phyloP scores from a whole-genome alignment of 78 protist genomes.

The Planoprotostelium fungivorum region DNA sequence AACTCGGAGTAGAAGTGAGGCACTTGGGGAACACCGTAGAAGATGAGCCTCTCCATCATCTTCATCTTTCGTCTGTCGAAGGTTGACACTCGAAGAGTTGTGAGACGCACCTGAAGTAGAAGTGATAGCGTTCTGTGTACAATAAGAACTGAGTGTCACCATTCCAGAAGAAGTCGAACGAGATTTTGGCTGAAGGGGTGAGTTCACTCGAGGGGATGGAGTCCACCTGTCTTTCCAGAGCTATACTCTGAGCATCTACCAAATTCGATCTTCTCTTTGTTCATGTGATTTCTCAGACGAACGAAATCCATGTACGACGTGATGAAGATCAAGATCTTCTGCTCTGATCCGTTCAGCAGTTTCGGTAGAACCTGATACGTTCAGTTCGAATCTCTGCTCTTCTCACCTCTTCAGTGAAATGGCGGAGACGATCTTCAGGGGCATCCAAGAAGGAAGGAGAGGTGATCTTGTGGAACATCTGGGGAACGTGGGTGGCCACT shows the following conservation, averaged over 20 bases:
- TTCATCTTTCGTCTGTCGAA: constrained; percentile 20
- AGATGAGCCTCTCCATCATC: constrained; percentile 39
- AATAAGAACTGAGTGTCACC: constrained; percentile 29
- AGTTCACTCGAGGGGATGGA: not conserved
- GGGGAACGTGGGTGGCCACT: constrained; percentile 22
- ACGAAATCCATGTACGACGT: constrained; percentile 75
- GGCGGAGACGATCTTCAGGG: not conserved
- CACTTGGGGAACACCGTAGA: constrained; percentile 48
- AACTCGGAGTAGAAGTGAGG: constrained; percentile 37
- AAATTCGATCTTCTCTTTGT: constrained; percentile 41
- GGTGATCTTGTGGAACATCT: constrained; percentile 51
- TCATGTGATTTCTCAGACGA: constrained; percentile 54
- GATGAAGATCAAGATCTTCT: constrained; percentile 37
- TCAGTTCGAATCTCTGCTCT: not conserved
- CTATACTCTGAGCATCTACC: constrained; percentile 18
- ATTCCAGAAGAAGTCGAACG: constrained; percentile 9
- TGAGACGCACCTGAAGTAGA: constrained; percentile 5
- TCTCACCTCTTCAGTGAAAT: not conserved
- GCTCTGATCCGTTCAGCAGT: constrained; percentile 4
- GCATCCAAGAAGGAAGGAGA: not conserved
- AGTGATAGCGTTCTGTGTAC: constrained; percentile 52
- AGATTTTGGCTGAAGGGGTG: constrained; percentile 21
- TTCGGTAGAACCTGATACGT: constrained; percentile 20
- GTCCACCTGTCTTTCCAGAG: constrained; percentile 6
- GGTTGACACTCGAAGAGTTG: not conserved